Base-by-base conservation (phyloP, 257 asterid species). In the Jasminum sambac region DNA sequence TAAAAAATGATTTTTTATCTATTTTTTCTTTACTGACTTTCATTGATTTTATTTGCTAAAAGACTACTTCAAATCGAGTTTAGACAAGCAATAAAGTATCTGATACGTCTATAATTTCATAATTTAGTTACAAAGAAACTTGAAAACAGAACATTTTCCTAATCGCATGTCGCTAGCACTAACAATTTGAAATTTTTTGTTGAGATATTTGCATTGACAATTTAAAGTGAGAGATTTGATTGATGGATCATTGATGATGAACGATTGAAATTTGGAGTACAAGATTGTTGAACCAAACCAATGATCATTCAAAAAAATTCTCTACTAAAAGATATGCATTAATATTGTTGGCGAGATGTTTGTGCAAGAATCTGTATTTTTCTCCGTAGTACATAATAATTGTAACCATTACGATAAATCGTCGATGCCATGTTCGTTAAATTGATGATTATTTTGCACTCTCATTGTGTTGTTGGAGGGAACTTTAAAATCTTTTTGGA, bases 321-420 rank as follows among this genome's bases (percentile, higher is more conserved):
- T 34, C 63, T 46, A 36, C 64, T 50, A 39, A 34, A 14, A 3
- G 55, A 14, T 14, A 12, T 44, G 13, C 11, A 39, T 6, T 7
- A 37, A 46, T 62, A 46, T 72, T 37, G 52, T 34, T 64, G 39
- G 40, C 3, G 57, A 67, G 21, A 41, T 52, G 73, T 69, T 57
- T 69, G 52, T 69, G 25, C 66, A 58, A 73, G 77, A 73, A 73
- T 73, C 77, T 58, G 37, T 19, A 39, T 12, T 17, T 17, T 66
- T 43, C 41, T 59, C 59, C n/a, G n/a, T n/a, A n/a, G n/a, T 67
- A 25, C 72, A 34, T 16, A 40, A 36, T 41, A 39, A 65, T 65
- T 73, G 77, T 57, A 36, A 14, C 23, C 57, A 46, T 59, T 59
- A 52, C 60, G 43, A 73, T 23, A 41, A 58, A 62, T 60, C n/a